Evolutionary conservation across 805 yeast genomes (phyloP).

Genomic region (Ogataea ganodermae): DNA sequence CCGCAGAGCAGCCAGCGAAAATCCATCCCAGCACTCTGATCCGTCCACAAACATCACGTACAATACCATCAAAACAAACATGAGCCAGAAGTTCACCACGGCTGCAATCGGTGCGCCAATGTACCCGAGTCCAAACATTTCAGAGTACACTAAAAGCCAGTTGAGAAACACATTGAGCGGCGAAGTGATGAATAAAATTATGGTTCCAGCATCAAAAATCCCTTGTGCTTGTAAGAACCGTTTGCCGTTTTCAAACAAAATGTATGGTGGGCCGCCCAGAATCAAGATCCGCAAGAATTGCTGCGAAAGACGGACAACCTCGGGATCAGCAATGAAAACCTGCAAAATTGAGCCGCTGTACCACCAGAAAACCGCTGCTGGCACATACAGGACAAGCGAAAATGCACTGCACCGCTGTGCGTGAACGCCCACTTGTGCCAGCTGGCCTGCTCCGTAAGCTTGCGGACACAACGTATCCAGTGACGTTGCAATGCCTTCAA

Average conservation of each 20-base stretch:
- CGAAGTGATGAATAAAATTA: slow-evolving; percentile 65
- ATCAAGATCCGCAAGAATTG: slow-evolving; percentile 55
- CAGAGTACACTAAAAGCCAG: slow-evolving; percentile 65
- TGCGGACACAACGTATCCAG: slow-evolving; percentile 80
- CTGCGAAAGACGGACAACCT: slow-evolving; percentile 54
- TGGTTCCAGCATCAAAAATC: slow-evolving; percentile 76
- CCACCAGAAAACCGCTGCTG: slow-evolving; percentile 66
- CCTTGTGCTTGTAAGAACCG: slow-evolving; percentile 78
- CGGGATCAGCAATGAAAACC: slow-evolving; percentile 46
- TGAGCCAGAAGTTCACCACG: slow-evolving; percentile 67
- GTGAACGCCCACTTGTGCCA: slow-evolving; percentile 64
- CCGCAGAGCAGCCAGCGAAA: slow-evolving; percentile 36
- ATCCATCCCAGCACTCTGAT: slow-evolving; percentile 70
- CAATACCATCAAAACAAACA: slow-evolving; percentile 55
- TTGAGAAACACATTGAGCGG: slow-evolving; percentile 69
- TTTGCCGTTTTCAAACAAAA: slow-evolving; percentile 69
- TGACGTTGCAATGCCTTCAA: slow-evolving; percentile 76
- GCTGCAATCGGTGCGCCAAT: slow-evolving; percentile 78
- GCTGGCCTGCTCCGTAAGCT: slow-evolving; percentile 71
- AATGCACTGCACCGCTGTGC: slow-evolving; percentile 67
- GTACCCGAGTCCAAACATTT: slow-evolving; percentile 61
- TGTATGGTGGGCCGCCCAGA: slow-evolving; percentile 74
- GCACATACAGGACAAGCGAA: slow-evolving; percentile 57
- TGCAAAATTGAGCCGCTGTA: slow-evolving; percentile 49
- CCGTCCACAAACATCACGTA: slow-evolving; percentile 67